phyloP scores from a whole-genome alignment of 805 yeast species.

The Candida silvatica region DNA sequence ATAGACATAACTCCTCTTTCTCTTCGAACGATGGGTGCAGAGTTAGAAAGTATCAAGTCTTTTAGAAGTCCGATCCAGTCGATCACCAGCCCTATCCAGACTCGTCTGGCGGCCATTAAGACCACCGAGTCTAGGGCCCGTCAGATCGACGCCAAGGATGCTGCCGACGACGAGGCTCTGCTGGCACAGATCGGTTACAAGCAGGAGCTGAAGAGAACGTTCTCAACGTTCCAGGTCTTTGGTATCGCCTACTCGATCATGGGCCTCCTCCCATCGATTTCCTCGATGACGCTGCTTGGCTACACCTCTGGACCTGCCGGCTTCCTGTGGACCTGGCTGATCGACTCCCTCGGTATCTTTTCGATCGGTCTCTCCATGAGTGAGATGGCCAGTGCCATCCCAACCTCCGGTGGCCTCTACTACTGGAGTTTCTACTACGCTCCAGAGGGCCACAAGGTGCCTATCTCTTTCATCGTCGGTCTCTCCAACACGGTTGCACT shows the following conservation, averaged over 20 bases:
- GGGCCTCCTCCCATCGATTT: slow-evolving; percentile 61
- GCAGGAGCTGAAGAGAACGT: slow-evolving; percentile 54
- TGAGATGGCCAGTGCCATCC: slow-evolving; percentile 54
- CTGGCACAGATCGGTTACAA: slow-evolving; percentile 56
- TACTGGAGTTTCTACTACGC: slow-evolving; percentile 48
- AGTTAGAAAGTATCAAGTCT: too few species aligned
- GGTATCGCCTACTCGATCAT: slow-evolving; percentile 65
- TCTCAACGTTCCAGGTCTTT: slow-evolving; percentile 52
- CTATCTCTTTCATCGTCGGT: slow-evolving; percentile 31
- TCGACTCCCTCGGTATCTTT: slow-evolving; percentile 44
- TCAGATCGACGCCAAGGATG: slow-evolving; percentile 20
- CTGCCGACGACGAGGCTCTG: slow-evolving; percentile 24
- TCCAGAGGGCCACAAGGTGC: slow-evolving; percentile 25
- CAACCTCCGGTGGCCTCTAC: slow-evolving; percentile 65
- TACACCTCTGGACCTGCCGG: slow-evolving; percentile 56
- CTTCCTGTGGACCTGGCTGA: slow-evolving; percentile 64
- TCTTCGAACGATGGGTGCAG: too few species aligned
- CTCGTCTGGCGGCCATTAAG: slow-evolving; percentile 13
- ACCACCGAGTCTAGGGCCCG: slow-evolving; percentile 17
- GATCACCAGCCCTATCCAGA: slow-evolving; percentile 10
- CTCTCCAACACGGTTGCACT: slow-evolving; percentile 33
- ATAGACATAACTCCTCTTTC: too few species aligned
- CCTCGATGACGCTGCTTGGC: slow-evolving; percentile 43
- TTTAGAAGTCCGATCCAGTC: too few species aligned
- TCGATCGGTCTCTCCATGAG: slow-evolving; percentile 49